Evolutionary conservation across 805 yeast species (phyloP).

Genomic region (Debaryomyces maramus): DNA sequence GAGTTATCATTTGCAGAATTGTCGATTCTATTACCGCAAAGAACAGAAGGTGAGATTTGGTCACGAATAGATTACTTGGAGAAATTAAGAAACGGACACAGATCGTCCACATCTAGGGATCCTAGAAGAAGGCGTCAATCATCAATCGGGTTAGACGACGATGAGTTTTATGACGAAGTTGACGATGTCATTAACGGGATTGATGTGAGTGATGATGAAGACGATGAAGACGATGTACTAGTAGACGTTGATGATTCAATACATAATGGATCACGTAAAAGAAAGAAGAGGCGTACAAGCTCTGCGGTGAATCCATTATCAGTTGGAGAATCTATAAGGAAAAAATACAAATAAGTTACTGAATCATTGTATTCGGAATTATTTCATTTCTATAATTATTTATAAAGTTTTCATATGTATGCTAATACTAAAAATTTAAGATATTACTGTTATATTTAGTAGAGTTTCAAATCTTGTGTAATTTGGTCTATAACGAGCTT

Average conservation of each 20-base stretch:
- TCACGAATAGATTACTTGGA: constrained; percentile 54
- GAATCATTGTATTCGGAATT: too few species aligned
- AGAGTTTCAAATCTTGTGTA: constrained; percentile 76
- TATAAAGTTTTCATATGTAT: too few species aligned
- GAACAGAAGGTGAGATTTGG: constrained; percentile 75
- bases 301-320: constrained; percentile 44
- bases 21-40: constrained; percentile 66
- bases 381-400: too few species aligned
- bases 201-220: constrained; percentile 29
- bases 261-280: constrained; percentile 20
- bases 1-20: constrained; percentile 72
- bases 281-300: constrained; percentile 39
- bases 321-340: constrained; percentile 14
- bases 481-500: constrained; percentile 73
- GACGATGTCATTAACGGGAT: constrained; percentile 42
- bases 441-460: constrained; percentile 33
- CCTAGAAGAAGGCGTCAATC: constrained; percentile 35
- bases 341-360: constrained; percentile 9
- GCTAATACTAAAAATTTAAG: too few species aligned
- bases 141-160: constrained; percentile 43
- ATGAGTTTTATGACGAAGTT: constrained; percentile 42
- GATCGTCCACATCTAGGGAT: constrained; percentile 25
- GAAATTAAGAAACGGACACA: constrained; percentile 34
- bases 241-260: constrained; percentile 37
- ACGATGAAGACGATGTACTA: constrained; percentile 30